A percentile compares a stretch with the other conserved stretches of the same genome.
These are phyloP conservation scores for Stephanodiscus triporus DNA, from an alignment of 108 stramenopile species.

Conservation along the genomic window DNA sequence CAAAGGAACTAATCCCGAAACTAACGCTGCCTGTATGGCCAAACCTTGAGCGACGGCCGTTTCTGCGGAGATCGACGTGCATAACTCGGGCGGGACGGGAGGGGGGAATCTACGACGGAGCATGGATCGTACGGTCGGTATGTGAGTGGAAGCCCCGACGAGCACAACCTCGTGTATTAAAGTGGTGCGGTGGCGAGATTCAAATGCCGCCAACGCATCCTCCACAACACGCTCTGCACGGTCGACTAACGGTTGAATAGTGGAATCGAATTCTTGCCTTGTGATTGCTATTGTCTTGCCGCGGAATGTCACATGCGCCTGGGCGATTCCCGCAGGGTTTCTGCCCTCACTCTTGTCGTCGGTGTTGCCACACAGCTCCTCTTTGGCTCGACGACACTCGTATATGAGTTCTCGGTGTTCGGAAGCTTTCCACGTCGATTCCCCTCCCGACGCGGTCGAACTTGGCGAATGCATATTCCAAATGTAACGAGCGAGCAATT, in stretches of 20 bases:
- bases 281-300: slow-evolving; percentile 31
- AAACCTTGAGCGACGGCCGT: slow-evolving; percentile 81
- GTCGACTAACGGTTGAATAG: slow-evolving; percentile 44
- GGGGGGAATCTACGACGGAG: slow-evolving; percentile 65
- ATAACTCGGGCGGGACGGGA: slow-evolving; percentile 57
- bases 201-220: slow-evolving; percentile 34
- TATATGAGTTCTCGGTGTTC: slow-evolving; percentile 43
- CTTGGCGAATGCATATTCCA: slow-evolving; percentile 16
- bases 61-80: slow-evolving; percentile 72
- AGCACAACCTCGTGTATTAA: slow-evolving; percentile 76
- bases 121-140: slow-evolving; percentile 69
- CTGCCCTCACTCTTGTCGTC: slow-evolving; percentile 21
- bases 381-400: slow-evolving; percentile 73
- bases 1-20: slow-evolving; percentile 61
- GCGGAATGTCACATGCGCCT: slow-evolving; percentile 32
- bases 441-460: background rate
- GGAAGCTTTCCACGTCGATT: slow-evolving; percentile 23
- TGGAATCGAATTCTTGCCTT: slow-evolving; percentile 48
- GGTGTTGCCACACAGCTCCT: slow-evolving; percentile 65
- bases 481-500: slow-evolving; percentile 45
- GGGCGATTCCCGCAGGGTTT: slow-evolving; percentile 11
- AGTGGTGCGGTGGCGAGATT: background rate
- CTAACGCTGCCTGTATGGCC: slow-evolving; percentile 80
- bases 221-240: slow-evolving; percentile 52
- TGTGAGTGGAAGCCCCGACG: slow-evolving; percentile 80